Evolutionary conservation across 768 basidiomycete species (phyloP), one percentile per base, ranked within the genome.

Genomic region (Leccinum variicolor): DNA sequence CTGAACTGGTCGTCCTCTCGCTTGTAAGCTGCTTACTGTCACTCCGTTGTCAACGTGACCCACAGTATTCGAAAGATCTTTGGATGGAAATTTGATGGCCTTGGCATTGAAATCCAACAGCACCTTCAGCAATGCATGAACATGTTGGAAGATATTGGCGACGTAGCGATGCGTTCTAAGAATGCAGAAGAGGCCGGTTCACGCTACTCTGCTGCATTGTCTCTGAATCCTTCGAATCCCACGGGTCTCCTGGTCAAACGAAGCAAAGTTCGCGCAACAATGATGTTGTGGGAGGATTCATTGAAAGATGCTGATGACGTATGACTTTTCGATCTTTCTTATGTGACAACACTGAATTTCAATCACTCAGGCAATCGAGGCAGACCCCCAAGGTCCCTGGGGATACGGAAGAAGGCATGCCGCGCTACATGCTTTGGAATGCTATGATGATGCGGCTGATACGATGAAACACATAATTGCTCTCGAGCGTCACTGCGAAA

Each of bases 71-170:
- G 13, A 26, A 49, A 62, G 52, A 46, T 57, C 1, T 61, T 61
- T 21, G 63, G 55, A 2, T 64, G 63, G 63, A n/a, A 48, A 4
- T 57, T 64, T 43, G 58, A 64, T 3, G 17, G 31, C 14, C 55
- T 57, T 7, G 13, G 10, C 1, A 1, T 19, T 11, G 43, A 29
- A 4, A 45, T 57, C 15, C 46, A 48, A 7, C 3, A 29, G 6
- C 51, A 21, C 0, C 26, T 60, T 41, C 28, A 6, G 41, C 25
- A 33, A 3, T 50, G 53, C 13, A 3, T 36, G 9, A n/a, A 6
- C 9, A 8, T 9, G 1, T 8, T 55, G 1, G 53, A 63, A 48
- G 11, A 3, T 0, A 2, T 10, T 1, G 62, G 51, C 1, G 52
- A 63, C 47, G 19, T 4, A 3, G 62, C 52, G 2, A 0, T 46